Evolutionary conservation across 1,284 basidiomycete species (phyloP), one percentile per base, ranked within the genome.

Genomic region (Trametes pubescens): DNA sequence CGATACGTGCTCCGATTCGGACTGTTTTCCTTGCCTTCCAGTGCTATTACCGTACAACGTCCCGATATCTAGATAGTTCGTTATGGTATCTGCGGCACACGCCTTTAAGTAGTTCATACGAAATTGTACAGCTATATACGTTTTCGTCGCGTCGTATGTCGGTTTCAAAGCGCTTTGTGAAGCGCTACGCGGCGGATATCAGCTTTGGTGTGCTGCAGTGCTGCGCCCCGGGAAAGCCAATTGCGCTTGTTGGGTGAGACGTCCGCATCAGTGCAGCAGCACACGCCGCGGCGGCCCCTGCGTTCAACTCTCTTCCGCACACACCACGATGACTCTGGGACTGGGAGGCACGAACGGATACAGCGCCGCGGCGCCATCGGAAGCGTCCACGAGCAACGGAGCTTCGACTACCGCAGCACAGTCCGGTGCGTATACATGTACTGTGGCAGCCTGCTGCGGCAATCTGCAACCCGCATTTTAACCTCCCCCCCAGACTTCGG

Each of bases 401-500:
- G 52, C 55, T 47, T 52, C 61, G 55, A 54, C 58, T 60, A 53
- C 66, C 66, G 66, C 66, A 67, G 66, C 66, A 67, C 57, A 44
- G 26, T 34, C 49, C 29, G 62, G 60, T 67, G 51, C 40, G 57
- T 51, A 26, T 47, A 21, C 57, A 32, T 16, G 22, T 29, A 18
- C 37, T 29, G 11, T 48, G 24, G 21, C 10, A 22, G 8, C 14
- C 51, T 65, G 59, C 67, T 62, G 69, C 69, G 57, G 66, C 58
- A 64, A 37, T 56, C 54, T 40, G 51, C 48, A 56, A 57, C 48
- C 21, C 60, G 61, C 63, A 67, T 65, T 48, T 52, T 65, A 64
- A 68, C 63, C 51, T 44, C 52, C 52, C 65, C 51, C 40, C n/a
- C 40, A 73, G 72, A 67, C 32, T 64, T 59, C 52, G 65, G 67